Conservation (phyloP, 305 asterid genomes). For the Ilex paraguariensis region DNA sequence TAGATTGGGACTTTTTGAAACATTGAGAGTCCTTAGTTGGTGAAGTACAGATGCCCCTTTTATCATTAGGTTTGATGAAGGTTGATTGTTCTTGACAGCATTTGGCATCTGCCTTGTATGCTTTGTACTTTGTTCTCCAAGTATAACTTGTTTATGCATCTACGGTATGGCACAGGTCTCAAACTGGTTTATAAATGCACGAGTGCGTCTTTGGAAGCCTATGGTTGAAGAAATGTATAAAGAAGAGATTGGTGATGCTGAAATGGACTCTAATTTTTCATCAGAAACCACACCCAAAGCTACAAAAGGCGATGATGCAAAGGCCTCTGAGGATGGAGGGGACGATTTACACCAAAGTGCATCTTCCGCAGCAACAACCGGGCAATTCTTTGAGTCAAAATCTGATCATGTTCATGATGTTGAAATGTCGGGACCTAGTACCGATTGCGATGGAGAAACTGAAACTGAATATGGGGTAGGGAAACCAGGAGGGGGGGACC, state of each 20-base stretch:
- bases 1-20: no score
- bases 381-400: constrained; percentile 32
- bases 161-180: constrained; percentile 54
- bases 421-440: constrained; percentile 44
- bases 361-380: constrained; percentile 24
- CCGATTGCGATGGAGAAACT: constrained; percentile 15
- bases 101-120: background rate
- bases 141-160: constrained; percentile 11
- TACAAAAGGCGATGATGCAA: constrained; percentile 19
- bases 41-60: background rate
- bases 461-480: constrained; percentile 23
- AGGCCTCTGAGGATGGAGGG: constrained; percentile 35
- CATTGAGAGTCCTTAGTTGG: background rate
- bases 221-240: constrained; percentile 97
- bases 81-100: background rate
- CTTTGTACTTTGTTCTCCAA: background rate
- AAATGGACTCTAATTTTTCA: constrained; percentile 59
- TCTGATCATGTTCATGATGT: constrained; percentile 32
- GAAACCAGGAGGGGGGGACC: constrained; percentile 19
- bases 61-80: background rate
- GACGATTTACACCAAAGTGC: constrained; percentile 42
- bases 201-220: constrained; percentile 96
- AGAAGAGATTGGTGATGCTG: constrained; percentile 64
- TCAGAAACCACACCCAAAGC: constrained; percentile 40
- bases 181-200: constrained; percentile 95